These are phyloP conservation scores for Trypanosomatidae sp. DNA, from an alignment of 208 protist species.

Conservation along the genomic window DNA sequence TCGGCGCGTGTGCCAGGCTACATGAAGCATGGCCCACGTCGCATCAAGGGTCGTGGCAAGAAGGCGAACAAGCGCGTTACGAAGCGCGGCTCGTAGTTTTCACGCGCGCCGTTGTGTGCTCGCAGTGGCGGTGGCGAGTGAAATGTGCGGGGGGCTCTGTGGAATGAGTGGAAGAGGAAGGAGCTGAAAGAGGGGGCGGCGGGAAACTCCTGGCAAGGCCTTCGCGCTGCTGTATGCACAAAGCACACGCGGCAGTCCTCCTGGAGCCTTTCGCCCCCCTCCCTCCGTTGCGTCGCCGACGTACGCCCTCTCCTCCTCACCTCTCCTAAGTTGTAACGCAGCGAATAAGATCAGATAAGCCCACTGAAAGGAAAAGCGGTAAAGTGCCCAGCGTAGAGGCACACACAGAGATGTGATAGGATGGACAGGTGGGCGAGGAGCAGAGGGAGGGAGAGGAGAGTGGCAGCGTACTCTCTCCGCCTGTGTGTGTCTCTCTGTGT, in stretches of 20 bases:
- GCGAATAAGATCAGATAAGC: background rate
- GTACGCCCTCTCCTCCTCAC: background rate
- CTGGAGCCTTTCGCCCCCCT: too few relatives aligned
- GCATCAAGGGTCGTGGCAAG: constrained; percentile 79
- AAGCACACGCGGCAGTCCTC: background rate
- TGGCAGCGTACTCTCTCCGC: background rate
- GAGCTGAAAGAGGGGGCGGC: background rate
- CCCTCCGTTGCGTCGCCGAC: background rate
- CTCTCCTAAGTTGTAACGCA: background rate
- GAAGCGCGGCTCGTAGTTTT: constrained; percentile 51
- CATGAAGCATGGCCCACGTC: constrained; percentile 65
- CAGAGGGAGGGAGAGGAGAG: background rate
- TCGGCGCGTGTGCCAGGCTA: constrained; percentile 83
- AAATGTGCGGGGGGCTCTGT: background rate
- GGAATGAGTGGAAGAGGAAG: background rate
- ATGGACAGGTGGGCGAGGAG: background rate
- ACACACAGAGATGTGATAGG: background rate
- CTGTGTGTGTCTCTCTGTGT: background rate
- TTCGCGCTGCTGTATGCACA: background rate
- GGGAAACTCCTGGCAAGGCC: background rate
- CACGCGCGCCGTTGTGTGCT: background rate
- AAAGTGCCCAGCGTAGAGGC: background rate
- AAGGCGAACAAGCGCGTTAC: constrained; percentile 81
- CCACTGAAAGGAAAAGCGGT: background rate
- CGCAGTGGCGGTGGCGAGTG: background rate